phyloP scores from a whole-genome alignment of 2,329 filamentous ascomycete genomes.

The Neofusicoccum ribis region DNA sequence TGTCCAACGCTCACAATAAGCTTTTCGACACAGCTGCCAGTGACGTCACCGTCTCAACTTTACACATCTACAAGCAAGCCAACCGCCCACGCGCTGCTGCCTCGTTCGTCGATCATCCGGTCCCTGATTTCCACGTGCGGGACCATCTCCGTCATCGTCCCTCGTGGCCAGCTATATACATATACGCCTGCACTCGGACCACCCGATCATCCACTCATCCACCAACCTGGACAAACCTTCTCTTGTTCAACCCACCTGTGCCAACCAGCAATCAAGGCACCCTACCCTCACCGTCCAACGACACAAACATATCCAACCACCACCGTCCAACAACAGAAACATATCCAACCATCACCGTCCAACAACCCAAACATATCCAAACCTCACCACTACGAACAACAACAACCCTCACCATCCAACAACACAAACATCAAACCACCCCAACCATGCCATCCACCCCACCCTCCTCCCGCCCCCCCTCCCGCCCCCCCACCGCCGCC shows the following conservation, averaged over 20 bases:
- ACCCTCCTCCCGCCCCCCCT: too few species aligned
- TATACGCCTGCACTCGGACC: background rate
- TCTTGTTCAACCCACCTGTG: too few species aligned
- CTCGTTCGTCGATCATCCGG: background rate
- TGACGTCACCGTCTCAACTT: background rate
- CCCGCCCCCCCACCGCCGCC: too few species aligned
- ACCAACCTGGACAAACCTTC: background rate
- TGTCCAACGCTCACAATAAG: background rate
- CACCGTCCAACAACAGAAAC: background rate
- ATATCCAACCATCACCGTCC: too few species aligned
- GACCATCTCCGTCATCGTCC: background rate
- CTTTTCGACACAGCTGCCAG: background rate
- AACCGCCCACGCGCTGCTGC: background rate
- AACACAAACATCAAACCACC: background rate
- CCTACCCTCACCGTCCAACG: too few species aligned
- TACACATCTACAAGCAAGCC: background rate
- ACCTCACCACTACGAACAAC: too few species aligned
- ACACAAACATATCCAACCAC: too few species aligned
- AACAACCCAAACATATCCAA: too few species aligned
- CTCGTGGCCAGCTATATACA: too few species aligned
- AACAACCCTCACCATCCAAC: background rate
- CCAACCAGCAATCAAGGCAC: too few species aligned
- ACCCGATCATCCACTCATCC: background rate
- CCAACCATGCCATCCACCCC: background rate
- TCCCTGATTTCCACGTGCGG: background rate